Evolutionary conservation across 2,329 filamentous ascomycete genomes (phyloP), one percentile per base, ranked within the genome.

Genomic region (Ophiostoma ips): DNA sequence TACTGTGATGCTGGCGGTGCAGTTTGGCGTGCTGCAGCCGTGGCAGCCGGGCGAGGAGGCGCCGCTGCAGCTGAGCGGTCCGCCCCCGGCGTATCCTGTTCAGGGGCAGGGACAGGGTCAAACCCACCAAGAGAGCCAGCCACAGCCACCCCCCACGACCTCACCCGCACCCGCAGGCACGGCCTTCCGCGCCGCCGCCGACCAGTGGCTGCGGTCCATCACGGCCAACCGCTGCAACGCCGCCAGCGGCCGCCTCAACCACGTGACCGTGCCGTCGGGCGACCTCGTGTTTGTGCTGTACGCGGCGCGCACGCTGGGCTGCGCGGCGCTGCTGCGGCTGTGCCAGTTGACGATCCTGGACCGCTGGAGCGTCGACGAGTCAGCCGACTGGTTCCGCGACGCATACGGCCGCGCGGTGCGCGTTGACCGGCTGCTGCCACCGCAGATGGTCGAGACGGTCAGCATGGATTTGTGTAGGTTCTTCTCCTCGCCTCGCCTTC

Each of bases 281-380:
- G 54, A 55, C 44, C 48, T 52, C 45, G 40, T 47, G 16, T 54
- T 31, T 24, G 19, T 53, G 28, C 50, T 56, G 35, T 56, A 54
- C 43, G 40, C 52, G 9, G 50, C 50, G 5, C 53, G 55, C 8
- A 28, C 43, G 19, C 45, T 54, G 16, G 34, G 43, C 16, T 30
- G 51, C 49, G 43, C 40, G 11, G 31, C 36, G 16, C 35, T 56
- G 16, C 33, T 54, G 16, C 43, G 21, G 1, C 16, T 34, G 10
- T 51, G 47, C 13, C 21, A 54, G 47, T 49, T 51, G 4, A 54
- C 52, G 18, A 33, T 55, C 33, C 49, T 55, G 37, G 48, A 53
- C 35, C 52, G 52, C 2, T 55, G 54, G 54, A 49, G 19, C 4
- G n/a, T 54, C n/a, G 46, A 52, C 37, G 48, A 35, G 13, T 33